phyloP scores from a whole-genome alignment of 1,284 basidiomycete genomes.

The Tylopilus sp. region DNA sequence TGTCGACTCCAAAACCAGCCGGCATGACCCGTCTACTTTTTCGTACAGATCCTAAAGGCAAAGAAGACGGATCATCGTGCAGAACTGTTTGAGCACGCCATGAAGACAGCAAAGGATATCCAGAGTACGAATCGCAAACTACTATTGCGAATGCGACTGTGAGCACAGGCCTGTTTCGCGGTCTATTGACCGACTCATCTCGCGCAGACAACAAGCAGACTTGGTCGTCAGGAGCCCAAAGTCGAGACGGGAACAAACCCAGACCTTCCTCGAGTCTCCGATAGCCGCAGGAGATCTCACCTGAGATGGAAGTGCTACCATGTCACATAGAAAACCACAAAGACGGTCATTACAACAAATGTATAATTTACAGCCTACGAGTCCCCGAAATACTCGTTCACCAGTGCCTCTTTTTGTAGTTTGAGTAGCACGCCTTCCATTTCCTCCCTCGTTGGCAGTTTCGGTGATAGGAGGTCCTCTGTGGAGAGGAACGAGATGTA shows the following conservation, averaged over 20 bases:
- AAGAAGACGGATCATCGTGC: constrained; percentile 72
- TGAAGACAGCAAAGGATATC: constrained; percentile 69
- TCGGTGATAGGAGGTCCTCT: constrained; percentile 72
- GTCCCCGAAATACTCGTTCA: constrained; percentile 74
- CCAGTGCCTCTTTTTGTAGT: constrained; percentile 77
- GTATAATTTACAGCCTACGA: constrained; percentile 20
- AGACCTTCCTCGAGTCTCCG: constrained; percentile 18
- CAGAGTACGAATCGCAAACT: constrained; percentile 72
- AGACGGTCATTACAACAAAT: constrained; percentile 2
- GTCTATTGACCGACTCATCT: constrained; percentile 9
- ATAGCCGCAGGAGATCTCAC: constrained; percentile 13
- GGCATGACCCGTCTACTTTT: neutral
- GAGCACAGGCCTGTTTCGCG: constrained; percentile 29
- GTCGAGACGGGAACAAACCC: constrained; percentile 25
- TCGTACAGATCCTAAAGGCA: constrained; percentile 65
- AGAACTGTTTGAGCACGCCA: constrained; percentile 69
- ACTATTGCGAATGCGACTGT: constrained; percentile 75
- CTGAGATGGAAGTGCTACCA: constrained; percentile 4
- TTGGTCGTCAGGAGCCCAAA: constrained; percentile 53
- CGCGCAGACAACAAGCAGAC: constrained; percentile 65
- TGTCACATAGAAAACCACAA: neutral
- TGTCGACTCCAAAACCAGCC: neutral
- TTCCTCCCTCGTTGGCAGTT: constrained; percentile 72
- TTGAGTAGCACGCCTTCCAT: constrained; percentile 79
- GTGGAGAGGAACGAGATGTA: constrained; percentile 76